Percentiles rank a stretch among this genome's conserved stretches.
These are phyloP conservation scores for Fraxinus pennsylvanica DNA, from an alignment of 257 asterid genomes.

Conservation along the genomic window DNA sequence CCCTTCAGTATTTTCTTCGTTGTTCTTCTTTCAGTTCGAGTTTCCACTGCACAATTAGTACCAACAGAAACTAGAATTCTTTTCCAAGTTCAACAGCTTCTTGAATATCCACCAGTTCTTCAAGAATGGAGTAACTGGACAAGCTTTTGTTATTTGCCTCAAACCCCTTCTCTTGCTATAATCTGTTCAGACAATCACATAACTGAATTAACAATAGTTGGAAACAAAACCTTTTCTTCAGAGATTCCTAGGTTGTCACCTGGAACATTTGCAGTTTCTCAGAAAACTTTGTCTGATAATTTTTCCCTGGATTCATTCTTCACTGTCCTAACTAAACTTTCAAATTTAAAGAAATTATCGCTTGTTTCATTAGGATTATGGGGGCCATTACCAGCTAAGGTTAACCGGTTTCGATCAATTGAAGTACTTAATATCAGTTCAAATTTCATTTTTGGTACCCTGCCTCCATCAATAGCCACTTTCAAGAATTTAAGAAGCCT, in stretches of 20 bases:
- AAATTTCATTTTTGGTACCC: slow-evolving; percentile 60
- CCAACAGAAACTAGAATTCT: slow-evolving; percentile 67
- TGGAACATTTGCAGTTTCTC: slow-evolving; percentile 36
- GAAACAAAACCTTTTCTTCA: slow-evolving; percentile 63
- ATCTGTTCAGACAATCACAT: slow-evolving; percentile 70
- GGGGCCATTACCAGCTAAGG: slow-evolving; percentile 77
- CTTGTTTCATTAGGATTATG: slow-evolving; percentile 75
- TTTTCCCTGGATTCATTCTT: slow-evolving; percentile 84
- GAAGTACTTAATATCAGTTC: slow-evolving; percentile 64
- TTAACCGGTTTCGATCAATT: slow-evolving; percentile 68
- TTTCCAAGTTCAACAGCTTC: slow-evolving; percentile 62
- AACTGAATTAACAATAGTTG: slow-evolving; percentile 71
- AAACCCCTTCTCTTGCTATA: slow-evolving; percentile 52
- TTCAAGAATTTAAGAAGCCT: slow-evolving; percentile 56
- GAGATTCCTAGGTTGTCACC: slow-evolving; percentile 34
- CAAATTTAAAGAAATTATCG: slow-evolving; percentile 57
- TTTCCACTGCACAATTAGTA: slow-evolving; percentile 49
- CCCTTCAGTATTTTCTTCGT: slow-evolving; percentile 31
- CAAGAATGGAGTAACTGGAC: slow-evolving; percentile 86
- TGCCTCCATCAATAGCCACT: slow-evolving; percentile 61
- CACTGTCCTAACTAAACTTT: slow-evolving; percentile 79
- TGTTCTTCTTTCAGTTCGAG: slow-evolving; percentile 31
- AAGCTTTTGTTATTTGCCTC: slow-evolving; percentile 64
- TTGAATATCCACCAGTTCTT: slow-evolving; percentile 74
- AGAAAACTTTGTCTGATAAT: slow-evolving; percentile 48